Evolutionary conservation across 352 stramenopile genomes (phyloP).

Genomic region (Pythium brachiatum): DNA sequence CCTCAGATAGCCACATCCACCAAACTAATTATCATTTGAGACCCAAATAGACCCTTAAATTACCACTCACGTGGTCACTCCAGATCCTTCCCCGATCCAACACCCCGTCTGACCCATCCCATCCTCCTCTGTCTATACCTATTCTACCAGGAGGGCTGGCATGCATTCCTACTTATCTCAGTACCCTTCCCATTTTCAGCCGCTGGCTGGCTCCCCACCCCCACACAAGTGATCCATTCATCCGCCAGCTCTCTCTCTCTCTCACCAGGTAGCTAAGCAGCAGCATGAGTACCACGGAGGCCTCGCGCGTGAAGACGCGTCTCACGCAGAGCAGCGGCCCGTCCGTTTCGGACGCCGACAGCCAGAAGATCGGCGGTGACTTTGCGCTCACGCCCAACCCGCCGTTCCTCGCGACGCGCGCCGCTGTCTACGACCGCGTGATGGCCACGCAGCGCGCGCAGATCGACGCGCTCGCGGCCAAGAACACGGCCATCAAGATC

Average conservation of each 20-base stretch:
- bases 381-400: slow-evolving; percentile 84
- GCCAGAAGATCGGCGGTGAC: slow-evolving; percentile 77
- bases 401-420: slow-evolving; percentile 75
- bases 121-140: background rate
- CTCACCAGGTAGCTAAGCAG: background rate
- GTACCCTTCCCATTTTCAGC: background rate
- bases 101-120: background rate
- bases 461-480: slow-evolving; percentile 77
- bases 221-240: background rate
- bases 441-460: slow-evolving; percentile 67
- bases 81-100: background rate
- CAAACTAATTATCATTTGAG: background rate
- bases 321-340: slow-evolving; percentile 76
- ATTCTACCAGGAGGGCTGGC: background rate
- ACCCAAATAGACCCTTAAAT: background rate
- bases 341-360: slow-evolving; percentile 42
- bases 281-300: slow-evolving; percentile 25
- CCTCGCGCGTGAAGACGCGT: slow-evolving; percentile 67
- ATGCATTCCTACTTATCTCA: background rate
- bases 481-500: slow-evolving; percentile 91
- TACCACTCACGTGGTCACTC: background rate
- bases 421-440: slow-evolving; percentile 86
- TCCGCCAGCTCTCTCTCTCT: background rate
- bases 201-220: background rate
- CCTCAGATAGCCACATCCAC: background rate